A percentile compares a stretch with the other conserved stretches of the same genome.
Conservation (phyloP, 2,329 filamentous ascomycete species). For the Clarireedia homoeocarpa region DNA sequence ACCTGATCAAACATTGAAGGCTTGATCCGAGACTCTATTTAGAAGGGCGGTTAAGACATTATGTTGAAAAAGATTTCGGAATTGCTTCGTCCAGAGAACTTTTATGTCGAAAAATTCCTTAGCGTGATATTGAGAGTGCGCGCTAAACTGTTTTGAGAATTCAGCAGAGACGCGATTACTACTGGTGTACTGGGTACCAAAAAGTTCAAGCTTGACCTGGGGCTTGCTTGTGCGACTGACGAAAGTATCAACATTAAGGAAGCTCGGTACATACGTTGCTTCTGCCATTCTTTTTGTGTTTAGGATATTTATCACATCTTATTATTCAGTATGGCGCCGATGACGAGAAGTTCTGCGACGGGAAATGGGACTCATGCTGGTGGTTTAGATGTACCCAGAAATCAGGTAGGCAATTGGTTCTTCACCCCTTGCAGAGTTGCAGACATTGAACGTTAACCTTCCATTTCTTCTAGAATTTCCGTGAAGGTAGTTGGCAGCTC, state of each 20-base stretch:
- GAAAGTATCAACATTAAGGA: slow-evolving; percentile 1
- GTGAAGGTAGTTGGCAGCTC: slow-evolving; percentile 28
- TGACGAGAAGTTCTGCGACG: slow-evolving; percentile 20
- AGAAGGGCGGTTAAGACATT: slow-evolving; percentile 73
- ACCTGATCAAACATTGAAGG: slow-evolving; percentile 90
- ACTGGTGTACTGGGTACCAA: too few species aligned
- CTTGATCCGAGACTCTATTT: slow-evolving; percentile 99
- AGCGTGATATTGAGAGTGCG: neutral
- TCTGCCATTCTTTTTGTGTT: neutral
- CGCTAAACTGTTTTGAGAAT: slow-evolving; percentile 4
- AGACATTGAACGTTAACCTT: slow-evolving; percentile 14
- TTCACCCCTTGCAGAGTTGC: neutral
- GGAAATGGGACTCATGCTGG: slow-evolving; percentile 17
- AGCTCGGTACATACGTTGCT: neutral
- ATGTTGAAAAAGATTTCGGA: slow-evolving; percentile 21
- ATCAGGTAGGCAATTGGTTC: slow-evolving; percentile 1
- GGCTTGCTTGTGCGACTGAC: neutral
- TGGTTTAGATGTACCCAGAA: slow-evolving; percentile 10
- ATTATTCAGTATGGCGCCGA: slow-evolving; percentile 25
- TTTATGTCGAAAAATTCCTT: slow-evolving; percentile 11
- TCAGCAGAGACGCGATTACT: neutral
- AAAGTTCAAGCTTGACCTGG: neutral
- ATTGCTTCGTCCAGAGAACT: slow-evolving; percentile 4
- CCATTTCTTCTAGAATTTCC: slow-evolving; percentile 18
- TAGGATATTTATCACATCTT: neutral